A percentile compares a stretch with the other conserved stretches of the same genome.
Evolutionary conservation across 495 filamentous ascomycete genomes (phyloP).

Genomic region (Achaetomiella virescens): DNA sequence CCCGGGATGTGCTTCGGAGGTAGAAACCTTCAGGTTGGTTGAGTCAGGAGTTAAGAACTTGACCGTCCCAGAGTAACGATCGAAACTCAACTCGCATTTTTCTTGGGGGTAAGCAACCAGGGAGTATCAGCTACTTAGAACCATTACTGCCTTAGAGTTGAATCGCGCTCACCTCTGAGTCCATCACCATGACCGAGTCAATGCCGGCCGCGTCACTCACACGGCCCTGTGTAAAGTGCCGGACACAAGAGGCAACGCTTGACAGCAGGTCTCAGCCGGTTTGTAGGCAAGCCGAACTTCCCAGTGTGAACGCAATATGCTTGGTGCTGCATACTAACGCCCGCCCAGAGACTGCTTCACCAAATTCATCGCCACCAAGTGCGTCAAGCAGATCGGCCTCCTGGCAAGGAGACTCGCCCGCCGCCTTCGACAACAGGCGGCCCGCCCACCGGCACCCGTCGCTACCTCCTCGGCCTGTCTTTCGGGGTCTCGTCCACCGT

Average conservation of each 20-base stretch:
- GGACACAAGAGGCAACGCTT: conserved; percentile 22
- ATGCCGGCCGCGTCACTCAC: conserved; percentile 3
- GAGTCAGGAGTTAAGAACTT: too few relatives aligned
- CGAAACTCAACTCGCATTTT: too few relatives aligned
- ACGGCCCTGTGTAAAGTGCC: conserved; percentile 22
- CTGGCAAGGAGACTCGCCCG: conserved; percentile 42
- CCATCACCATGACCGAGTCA: conserved; percentile 1
- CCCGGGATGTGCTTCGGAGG: too few relatives aligned
- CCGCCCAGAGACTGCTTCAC: conserved; percentile 63
- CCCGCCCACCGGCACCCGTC: conserved; percentile 32
- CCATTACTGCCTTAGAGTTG: too few relatives aligned
- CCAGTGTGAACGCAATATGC: background rate
- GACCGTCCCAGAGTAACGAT: too few relatives aligned
- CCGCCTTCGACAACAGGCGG: conserved; percentile 32
- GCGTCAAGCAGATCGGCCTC: conserved; percentile 67
- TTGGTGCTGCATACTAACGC: conserved; percentile 17
- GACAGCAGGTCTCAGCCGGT: conserved; percentile 23
- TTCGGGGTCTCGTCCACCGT: conserved; percentile 76
- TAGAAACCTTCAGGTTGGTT: too few relatives aligned
- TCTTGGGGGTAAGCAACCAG: too few relatives aligned
- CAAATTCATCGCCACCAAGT: conserved; percentile 67
- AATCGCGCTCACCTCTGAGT: background rate
- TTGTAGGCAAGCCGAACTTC: conserved; percentile 12
- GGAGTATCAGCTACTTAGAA: too few relatives aligned
- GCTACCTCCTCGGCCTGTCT: conserved; percentile 71